These are phyloP conservation scores for Cryptococcus hybrid DNA, from an alignment of 1,284 basidiomycete genomes.

Conservation along the genomic window DNA sequence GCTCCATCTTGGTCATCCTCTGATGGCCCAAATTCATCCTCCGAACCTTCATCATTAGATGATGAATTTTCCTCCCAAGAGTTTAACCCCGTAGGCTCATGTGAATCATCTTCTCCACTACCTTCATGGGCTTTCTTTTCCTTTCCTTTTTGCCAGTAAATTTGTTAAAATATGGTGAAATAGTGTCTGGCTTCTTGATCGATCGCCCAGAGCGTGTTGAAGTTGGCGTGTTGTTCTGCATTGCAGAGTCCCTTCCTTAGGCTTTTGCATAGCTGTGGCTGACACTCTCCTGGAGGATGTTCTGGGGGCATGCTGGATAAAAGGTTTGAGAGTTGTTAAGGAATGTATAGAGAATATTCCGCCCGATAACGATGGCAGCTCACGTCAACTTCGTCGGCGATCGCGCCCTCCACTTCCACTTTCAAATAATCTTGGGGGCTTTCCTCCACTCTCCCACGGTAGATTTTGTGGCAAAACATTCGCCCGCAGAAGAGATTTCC, in stretches of 20 bases:
- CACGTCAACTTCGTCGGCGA: not conserved
- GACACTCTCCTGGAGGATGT: not conserved
- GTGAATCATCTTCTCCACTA: conserved; percentile 13
- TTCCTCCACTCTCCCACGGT: no score
- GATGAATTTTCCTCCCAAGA: conserved; percentile 11
- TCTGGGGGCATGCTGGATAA: not conserved
- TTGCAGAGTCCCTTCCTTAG: not conserved
- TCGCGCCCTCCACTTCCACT: not conserved
- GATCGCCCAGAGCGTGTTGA: conserved; percentile 9
- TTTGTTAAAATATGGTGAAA: conserved; percentile 16
- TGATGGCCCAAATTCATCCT: conserved; percentile 30
- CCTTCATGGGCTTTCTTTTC: conserved; percentile 6
- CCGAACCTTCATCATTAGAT: conserved; percentile 22
- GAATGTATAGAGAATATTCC: not conserved
- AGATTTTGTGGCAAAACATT: not conserved
- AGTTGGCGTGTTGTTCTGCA: conserved; percentile 1
- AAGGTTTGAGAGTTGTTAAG: not conserved
- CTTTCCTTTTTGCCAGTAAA: conserved; percentile 4
- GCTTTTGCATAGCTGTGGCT: no score
- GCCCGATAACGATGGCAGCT: not conserved
- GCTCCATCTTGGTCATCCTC: conserved; percentile 13
- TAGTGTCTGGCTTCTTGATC: conserved; percentile 5
- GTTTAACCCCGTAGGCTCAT: conserved; percentile 36
- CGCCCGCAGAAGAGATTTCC: not conserved
- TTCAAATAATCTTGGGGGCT: not conserved